Base-by-base conservation (phyloP, 352 stramenopile species). In the Phytophthora podocarpi region DNA sequence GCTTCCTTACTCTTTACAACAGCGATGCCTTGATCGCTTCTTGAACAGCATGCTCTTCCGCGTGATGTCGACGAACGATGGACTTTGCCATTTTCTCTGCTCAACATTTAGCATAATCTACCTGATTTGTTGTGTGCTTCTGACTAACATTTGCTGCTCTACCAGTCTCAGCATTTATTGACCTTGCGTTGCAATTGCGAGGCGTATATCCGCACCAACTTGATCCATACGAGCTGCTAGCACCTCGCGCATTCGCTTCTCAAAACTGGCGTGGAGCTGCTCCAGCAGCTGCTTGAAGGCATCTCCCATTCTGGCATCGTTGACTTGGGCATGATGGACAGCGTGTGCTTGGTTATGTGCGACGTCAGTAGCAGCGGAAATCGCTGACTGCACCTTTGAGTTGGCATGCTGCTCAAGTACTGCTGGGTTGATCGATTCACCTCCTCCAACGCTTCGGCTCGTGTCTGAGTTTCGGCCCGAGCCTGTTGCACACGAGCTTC, bases 51-150 rank as follows among this genome's bases (percentile, higher is more conserved):
- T 46, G 24, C 13, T 56, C 32, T 31, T 56, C 20, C 9, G 34
- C 34, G 27, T 56, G 48, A 46, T 46, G 34, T 5, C 48, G 48
- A 20, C 48, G 16, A 4, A 56, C 48, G 32, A 46, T 56, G 9
- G 24, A 56, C 34, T 56, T 56, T 11, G 47, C 47, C 10, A 35
- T 55, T 45, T 45, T 35, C 30, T 56, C 48, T 26, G 48, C 48
- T 1, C 15, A 37, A 24, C 23, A 24, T 15, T 43, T 28, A 5
- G 43, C 28, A 16, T 40, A 11, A 18, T 26, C 18, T 30, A 40
- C n/a, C 8, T 36, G 43, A 24, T 10, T 12, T 6, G 16, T 18
- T 3, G 12, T 37, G 16, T 41, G 5, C 16, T 35, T 21, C 10
- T 52, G 27, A 16, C 39, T 18, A 8, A 5, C 26, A 40, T 27